phyloP scores from a whole-genome alignment of 2,329 filamentous ascomycete species.

The Cladosporium velox region DNA sequence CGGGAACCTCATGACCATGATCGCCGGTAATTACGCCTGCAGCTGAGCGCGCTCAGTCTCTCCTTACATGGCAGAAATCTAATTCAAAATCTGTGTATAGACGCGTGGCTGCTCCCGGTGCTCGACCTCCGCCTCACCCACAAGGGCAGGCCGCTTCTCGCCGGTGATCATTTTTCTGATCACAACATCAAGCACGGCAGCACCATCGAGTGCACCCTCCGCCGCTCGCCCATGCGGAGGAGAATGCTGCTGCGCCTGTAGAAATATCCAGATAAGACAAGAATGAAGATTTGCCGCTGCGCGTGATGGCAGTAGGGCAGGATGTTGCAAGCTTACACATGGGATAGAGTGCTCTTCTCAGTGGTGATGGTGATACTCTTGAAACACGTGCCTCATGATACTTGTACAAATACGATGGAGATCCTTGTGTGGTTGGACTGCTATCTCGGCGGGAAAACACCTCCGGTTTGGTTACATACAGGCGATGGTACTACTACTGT shows the following conservation, averaged over 20 bases:
- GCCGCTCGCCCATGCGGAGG: not conserved
- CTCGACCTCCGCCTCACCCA: not conserved
- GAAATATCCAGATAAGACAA: not conserved
- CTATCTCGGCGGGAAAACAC: not conserved
- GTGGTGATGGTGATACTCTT: not conserved
- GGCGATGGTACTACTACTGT: not conserved
- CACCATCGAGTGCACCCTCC: not conserved
- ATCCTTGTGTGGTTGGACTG: not conserved
- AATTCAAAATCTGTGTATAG: not conserved
- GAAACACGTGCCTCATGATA: not conserved
- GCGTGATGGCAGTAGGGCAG: not conserved
- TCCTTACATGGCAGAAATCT: not conserved
- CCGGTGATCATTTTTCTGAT: not conserved
- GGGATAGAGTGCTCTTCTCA: not conserved
- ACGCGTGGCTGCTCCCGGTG: not conserved
- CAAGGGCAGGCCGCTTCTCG: not conserved
- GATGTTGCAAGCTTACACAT: not conserved
- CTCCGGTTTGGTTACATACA: not conserved
- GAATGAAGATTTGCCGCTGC: not conserved
- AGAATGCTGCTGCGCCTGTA: not conserved
- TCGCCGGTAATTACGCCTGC: not conserved
- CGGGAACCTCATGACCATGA: not conserved
- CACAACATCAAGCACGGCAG: not conserved
- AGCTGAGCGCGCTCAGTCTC: not conserved
- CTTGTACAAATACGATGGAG: not conserved